These are phyloP conservation scores for Boletus barrowsii DNA, from an alignment of 768 basidiomycete genomes.

Conservation along the genomic window DNA sequence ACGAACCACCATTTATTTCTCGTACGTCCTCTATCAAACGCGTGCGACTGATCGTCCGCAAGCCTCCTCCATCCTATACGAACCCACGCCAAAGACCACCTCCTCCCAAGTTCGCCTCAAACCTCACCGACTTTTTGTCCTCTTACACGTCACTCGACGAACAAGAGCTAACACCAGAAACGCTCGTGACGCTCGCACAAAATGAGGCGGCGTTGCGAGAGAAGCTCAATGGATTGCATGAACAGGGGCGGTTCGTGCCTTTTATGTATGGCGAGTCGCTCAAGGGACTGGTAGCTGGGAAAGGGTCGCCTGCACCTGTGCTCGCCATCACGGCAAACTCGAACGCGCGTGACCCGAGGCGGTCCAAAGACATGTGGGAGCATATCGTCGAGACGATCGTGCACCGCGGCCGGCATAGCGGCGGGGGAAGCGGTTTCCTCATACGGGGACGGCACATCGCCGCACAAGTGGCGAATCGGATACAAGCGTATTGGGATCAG, in stretches of 20 bases:
- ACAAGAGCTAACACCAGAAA: constrained; percentile 42
- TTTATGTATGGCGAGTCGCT: constrained; percentile 34
- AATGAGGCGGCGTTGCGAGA: constrained; percentile 45
- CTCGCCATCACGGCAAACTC: constrained; percentile 11
- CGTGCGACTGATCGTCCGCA: constrained; percentile 62
- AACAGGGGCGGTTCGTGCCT: constrained; percentile 45
- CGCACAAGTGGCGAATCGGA: constrained; percentile 55
- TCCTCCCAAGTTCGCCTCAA: constrained; percentile 46
- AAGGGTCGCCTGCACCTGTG: constrained; percentile 4
- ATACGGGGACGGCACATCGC: constrained; percentile 42
- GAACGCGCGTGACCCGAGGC: constrained; percentile 24
- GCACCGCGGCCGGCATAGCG: constrained; percentile 17
- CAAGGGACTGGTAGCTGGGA: constrained; percentile 3
- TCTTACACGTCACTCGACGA: constrained; percentile 61
- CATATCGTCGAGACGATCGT: constrained; percentile 49
- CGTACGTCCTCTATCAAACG: constrained; percentile 47
- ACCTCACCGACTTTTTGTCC: constrained; percentile 53
- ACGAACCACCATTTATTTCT: constrained; percentile 2
- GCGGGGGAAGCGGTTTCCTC: constrained; percentile 8
- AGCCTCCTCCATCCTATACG: constrained; percentile 57
- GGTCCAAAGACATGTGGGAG: constrained; percentile 54
- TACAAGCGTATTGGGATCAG: constrained; percentile 75
- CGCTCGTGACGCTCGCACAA: constrained; percentile 36
- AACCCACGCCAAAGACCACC: constrained; percentile 68
- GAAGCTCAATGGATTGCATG: constrained; percentile 41